Base-by-base conservation (phyloP, 164 flowering plant genomes). In the Vitis rotundifolia region DNA sequence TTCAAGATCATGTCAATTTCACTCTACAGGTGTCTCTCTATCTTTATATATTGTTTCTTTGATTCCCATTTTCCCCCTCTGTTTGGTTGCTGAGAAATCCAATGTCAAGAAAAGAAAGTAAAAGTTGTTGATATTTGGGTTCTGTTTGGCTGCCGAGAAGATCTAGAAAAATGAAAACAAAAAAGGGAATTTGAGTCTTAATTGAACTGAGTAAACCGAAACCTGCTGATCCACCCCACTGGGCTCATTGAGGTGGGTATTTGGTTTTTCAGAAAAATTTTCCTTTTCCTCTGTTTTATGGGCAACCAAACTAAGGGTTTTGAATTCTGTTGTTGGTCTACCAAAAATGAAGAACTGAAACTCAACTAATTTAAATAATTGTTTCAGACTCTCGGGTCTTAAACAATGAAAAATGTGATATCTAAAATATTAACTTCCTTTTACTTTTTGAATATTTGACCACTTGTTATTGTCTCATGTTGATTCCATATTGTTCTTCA, bases 1-100 rank as follows among this genome's bases (percentile, higher is more conserved):
- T 95, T 11, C 96, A 92, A 63, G 93, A 95, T 75, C 94, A 91
- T 68, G 89, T 95, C 84, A 91, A 91, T 83, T 95, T 90, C 88
- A 91, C 93, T 52, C 97, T 95, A 57, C 99, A 93, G 97, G 98
- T 95, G 18, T 47, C 63, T 54, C 3, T 63, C 44, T 37, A 48
- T 65, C 16, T 19, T 48, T 12, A 19, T 26, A 68, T 31, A 63
- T 62, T 59, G 53, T 14, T 54, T 51, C 55, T 68, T 28, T 22
- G 19, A 19, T 18, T 59, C 5, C 44, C 44, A 13, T 29, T 14
- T 47, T 56, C 31, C 16, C 9, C 3, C 12, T 48, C 10, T 67
- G 26, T 67, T 22, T 47, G 9, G 52, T 28, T 48, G 7, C 49
- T 73, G 44, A 37, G 44, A 37, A 37, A 37, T 37, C 7, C 44